Percentiles rank a stretch among this genome's conserved stretches.
These are phyloP conservation scores for Candida maris DNA, from an alignment of 805 yeast genomes.

Conservation along the genomic window DNA sequence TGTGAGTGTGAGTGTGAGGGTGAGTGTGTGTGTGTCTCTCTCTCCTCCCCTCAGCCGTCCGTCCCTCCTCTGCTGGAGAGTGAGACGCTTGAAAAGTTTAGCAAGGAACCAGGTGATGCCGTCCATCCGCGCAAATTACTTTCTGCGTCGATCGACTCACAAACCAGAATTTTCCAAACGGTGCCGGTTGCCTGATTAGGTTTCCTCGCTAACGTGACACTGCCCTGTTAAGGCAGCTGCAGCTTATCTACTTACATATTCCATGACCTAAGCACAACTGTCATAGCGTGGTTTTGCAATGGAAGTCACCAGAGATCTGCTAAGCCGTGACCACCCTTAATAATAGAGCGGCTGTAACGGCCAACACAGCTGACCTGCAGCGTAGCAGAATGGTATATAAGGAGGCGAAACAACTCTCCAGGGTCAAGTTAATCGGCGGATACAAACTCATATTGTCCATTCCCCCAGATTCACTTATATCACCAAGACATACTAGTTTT, in stretches of 20 bases:
- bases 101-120: no score
- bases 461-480: not conserved
- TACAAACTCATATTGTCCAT: not conserved
- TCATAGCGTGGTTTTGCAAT: no score
- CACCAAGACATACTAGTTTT: not conserved
- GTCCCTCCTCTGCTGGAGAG: no score
- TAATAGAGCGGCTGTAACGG: no score
- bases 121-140: not conserved
- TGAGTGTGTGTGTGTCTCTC: not conserved
- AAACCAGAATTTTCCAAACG: not conserved
- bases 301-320: no score
- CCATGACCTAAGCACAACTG: no score
- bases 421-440: not conserved
- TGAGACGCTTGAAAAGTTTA: not conserved
- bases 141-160: constrained; percentile 1
- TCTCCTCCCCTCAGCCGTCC: no score
- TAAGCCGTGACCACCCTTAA: no score
- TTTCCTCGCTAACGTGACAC: no score
- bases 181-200: not conserved
- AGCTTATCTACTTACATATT: no score
- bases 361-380: no score
- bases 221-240: no score
- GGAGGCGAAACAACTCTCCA: not conserved
- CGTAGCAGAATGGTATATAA: constrained; percentile 1
- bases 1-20: not conserved